These are phyloP conservation scores for Aspergillus sp. DNA, from an alignment of 2,329 filamentous ascomycete genomes.

Conservation along the genomic window DNA sequence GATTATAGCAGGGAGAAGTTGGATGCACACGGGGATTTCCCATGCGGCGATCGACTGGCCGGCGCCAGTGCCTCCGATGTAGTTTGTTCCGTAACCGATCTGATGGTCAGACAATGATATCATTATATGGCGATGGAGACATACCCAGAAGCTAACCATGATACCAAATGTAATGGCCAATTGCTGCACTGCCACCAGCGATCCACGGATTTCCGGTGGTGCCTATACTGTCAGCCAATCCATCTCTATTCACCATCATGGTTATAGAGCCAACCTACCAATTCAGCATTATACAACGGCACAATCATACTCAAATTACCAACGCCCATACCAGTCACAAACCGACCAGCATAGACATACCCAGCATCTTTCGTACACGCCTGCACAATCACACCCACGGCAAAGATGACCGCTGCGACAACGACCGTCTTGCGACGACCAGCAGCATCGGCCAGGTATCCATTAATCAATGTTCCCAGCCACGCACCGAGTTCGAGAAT, in stretches of 20 bases:
- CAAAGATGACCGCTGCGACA: conserved; percentile 30
- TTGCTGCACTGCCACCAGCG: conserved; percentile 39
- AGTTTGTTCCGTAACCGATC: conserved; percentile 49
- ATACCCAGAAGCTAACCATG: conserved; percentile 38
- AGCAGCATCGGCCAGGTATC: conserved; percentile 32
- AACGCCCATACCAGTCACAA: conserved; percentile 39
- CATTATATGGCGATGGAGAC: conserved; percentile 1
- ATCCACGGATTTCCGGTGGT: conserved; percentile 39
- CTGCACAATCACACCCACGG: conserved; percentile 34
- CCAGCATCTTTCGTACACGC: conserved; percentile 25
- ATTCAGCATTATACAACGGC: conserved; percentile 35
- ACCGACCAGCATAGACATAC: conserved; percentile 35
- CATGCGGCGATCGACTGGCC: conserved; percentile 65
- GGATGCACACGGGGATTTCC: conserved; percentile 68
- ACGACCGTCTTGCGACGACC: conserved; percentile 30
- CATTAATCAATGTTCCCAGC: conserved; percentile 33
- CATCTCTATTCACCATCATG: background rate
- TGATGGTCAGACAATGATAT: conserved; percentile 10
- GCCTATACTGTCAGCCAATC: conserved; percentile 17
- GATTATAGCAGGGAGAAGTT: conserved; percentile 62
- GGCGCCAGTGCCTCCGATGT: conserved; percentile 58
- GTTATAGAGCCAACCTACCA: conserved; percentile 12
- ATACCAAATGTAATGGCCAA: conserved; percentile 42
- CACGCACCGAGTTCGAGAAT: conserved; percentile 40
- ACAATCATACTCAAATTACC: conserved; percentile 39